phyloP scores from a whole-genome alignment of 1,139 yeast genomes.

The Hyphopichia wangnamkhiaoensis region DNA sequence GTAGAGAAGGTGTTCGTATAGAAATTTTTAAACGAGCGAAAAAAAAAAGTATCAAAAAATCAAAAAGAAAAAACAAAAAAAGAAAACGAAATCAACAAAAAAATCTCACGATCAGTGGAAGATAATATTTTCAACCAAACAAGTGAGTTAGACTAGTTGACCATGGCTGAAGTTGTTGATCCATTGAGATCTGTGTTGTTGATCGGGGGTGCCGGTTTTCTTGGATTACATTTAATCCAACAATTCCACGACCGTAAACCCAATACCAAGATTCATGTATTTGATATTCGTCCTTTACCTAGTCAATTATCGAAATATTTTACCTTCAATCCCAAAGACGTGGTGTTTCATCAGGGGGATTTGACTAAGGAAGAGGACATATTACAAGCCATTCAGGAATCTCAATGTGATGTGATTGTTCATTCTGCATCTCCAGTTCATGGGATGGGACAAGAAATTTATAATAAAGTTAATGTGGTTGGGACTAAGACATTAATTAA shows the following conservation, averaged over 20 bases:
- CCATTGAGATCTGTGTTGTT: conserved; percentile 64
- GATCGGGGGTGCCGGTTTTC: conserved; percentile 93
- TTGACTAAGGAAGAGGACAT: conserved; percentile 76
- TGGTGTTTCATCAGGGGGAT: conserved; percentile 78
- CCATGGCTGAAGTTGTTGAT: conserved; percentile 13
- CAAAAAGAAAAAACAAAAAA: not conserved
- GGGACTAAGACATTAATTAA: conserved; percentile 80
- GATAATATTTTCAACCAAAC: not conserved
- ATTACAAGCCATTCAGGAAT: conserved; percentile 54
- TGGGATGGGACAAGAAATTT: conserved; percentile 76
- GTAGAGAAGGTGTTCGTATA: too few relatives aligned
- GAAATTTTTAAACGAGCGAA: not conserved
- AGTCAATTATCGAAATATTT: conserved; percentile 68
- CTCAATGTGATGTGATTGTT: conserved; percentile 76
- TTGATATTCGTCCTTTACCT: conserved; percentile 88
- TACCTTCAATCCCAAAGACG: conserved; percentile 61
- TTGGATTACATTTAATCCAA: conserved; percentile 88
- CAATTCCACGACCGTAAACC: conserved; percentile 72
- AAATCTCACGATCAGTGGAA: not conserved
- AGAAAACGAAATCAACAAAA: not conserved
- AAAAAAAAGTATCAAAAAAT: not conserved
- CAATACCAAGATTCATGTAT: conserved; percentile 76
- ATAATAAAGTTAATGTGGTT: conserved; percentile 85
- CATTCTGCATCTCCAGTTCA: conserved; percentile 98
- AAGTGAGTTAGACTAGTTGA: too few relatives aligned